These are phyloP conservation scores for Colletotrichum incanum DNA, from an alignment of 2,329 filamentous ascomycete genomes.

Conservation along the genomic window DNA sequence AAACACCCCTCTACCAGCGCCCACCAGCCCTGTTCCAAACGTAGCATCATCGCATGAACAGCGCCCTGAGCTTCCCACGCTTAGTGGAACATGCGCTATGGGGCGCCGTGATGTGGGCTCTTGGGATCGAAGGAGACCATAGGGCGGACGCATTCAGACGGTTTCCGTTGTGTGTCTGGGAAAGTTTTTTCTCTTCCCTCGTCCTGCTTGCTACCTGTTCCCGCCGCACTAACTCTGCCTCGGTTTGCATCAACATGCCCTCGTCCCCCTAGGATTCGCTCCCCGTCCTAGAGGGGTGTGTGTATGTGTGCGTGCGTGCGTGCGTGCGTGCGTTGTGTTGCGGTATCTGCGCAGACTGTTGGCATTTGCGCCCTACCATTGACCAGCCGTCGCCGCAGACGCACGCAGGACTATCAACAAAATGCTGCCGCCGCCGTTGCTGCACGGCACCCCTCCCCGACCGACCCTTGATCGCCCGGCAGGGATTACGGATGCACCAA, in stretches of 20 bases:
- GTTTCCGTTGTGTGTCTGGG: slow-evolving; percentile 11
- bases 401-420: slow-evolving; percentile 8
- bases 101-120: slow-evolving; percentile 2
- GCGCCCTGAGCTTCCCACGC: slow-evolving; percentile 34
- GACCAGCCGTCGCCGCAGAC: slow-evolving; percentile 1
- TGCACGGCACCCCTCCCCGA: background rate
- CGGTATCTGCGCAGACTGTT: slow-evolving; percentile 36
- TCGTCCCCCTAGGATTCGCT: background rate
- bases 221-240: slow-evolving; percentile 17
- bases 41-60: slow-evolving; percentile 34
- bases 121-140: slow-evolving; percentile 22
- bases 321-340: slow-evolving; percentile 10
- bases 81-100: slow-evolving; percentile 25
- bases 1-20: slow-evolving; percentile 2
- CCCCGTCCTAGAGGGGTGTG: background rate
- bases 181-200: background rate
- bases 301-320: slow-evolving; percentile 11
- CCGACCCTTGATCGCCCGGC: slow-evolving; percentile 24
- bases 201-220: background rate
- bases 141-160: slow-evolving; percentile 34
- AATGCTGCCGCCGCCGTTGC: background rate
- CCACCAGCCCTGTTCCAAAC: slow-evolving; percentile 14
- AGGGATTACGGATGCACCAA: slow-evolving; percentile 32
- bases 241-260: background rate
- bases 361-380: slow-evolving; percentile 31